Base-by-base conservation (phyloP, 139 green algal species). In the Micractinium conductrix region DNA sequence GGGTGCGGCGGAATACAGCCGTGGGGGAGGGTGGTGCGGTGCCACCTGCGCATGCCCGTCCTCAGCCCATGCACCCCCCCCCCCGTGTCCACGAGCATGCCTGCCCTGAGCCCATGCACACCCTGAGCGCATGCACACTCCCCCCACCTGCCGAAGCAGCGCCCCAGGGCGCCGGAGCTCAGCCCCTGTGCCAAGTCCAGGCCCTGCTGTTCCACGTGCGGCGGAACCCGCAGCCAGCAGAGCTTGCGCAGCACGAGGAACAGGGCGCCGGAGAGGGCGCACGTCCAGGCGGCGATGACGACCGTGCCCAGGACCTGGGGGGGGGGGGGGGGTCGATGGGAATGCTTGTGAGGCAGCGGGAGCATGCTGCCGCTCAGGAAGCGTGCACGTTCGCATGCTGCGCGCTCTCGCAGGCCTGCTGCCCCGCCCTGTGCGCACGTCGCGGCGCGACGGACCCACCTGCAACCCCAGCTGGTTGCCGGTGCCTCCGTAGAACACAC, bases 401-500 rank as follows among this genome's bases (percentile, higher is more conserved):
- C 58, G 10, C 24, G 5, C 24, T 35, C 21, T 37, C 33, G 58
- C 58, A 67, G 33, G 58, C 58, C n/a, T n/a, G n/a, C n/a, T n/a
- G n/a, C n/a, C n/a, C n/a, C n/a, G n/a, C n/a, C n/a, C n/a, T n/a
- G n/a, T n/a, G n/a, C n/a, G n/a, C n/a, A n/a, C n/a, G n/a, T n/a
- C n/a, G n/a, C n/a, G n/a, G n/a, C n/a, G n/a, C n/a, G n/a, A n/a
- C n/a, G n/a, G n/a, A n/a, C n/a, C n/a, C 40, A 80, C 38, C 78
- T 89, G 86, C 83, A 89, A 37, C 12, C 86, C 81, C 69, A 89
- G 83, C 83, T 89, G 86, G 42, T 63, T 67, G 30, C 86, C 81
- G 48, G 45, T 68, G 60, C 83, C 83, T 42, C 40, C 88, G 74
- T 53, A 94, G 45, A 45, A 93, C 71, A 86, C 72, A n/a, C 81